A percentile compares a stretch with the other conserved stretches of the same genome.
phyloP scores from a whole-genome alignment of 83 land plant species.

The Picea abies region DNA sequence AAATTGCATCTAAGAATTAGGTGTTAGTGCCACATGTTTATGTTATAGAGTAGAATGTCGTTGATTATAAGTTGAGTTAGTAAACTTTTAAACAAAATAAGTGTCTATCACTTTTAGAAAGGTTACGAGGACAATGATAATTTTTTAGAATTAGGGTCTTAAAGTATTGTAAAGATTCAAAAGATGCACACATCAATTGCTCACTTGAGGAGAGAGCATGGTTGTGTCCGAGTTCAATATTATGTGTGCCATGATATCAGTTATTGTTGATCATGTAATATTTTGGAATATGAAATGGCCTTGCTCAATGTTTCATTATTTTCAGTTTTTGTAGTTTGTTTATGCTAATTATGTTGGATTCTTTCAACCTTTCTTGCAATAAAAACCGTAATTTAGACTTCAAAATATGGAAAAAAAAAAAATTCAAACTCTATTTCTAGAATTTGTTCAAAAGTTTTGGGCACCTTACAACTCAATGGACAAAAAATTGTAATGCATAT shows the following conservation, averaged over 20 bases:
- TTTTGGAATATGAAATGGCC: not conserved
- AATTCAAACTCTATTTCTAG: not conserved
- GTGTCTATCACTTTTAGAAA: slow-evolving; percentile 8
- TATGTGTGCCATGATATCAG: not conserved
- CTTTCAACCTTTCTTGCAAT: not conserved
- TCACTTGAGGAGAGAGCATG: not conserved
- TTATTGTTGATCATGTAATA: slow-evolving; percentile 1
- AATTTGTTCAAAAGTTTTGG: not conserved
- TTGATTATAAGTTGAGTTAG: not conserved
- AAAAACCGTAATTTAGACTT: not conserved
- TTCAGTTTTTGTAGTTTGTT: not conserved
- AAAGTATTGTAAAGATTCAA: slow-evolving; percentile 7
- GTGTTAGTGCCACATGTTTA: not conserved
- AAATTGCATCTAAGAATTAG: not conserved
- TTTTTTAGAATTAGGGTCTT: not conserved
- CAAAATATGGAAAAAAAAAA: not conserved
- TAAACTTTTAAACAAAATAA: not conserved
- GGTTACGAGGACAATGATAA: not conserved
- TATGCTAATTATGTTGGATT: not conserved
- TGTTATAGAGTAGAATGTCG: not conserved
- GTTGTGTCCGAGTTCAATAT: not conserved
- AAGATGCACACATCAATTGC: not conserved
- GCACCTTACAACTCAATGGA: not conserved
- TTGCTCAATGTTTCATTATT: not conserved
- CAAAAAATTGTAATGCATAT: too few relatives aligned